A percentile compares a stretch with the other conserved stretches of the same genome.
Evolutionary conservation across 768 basidiomycete species (phyloP).

Genomic region (Glaciozyma martinii): DNA sequence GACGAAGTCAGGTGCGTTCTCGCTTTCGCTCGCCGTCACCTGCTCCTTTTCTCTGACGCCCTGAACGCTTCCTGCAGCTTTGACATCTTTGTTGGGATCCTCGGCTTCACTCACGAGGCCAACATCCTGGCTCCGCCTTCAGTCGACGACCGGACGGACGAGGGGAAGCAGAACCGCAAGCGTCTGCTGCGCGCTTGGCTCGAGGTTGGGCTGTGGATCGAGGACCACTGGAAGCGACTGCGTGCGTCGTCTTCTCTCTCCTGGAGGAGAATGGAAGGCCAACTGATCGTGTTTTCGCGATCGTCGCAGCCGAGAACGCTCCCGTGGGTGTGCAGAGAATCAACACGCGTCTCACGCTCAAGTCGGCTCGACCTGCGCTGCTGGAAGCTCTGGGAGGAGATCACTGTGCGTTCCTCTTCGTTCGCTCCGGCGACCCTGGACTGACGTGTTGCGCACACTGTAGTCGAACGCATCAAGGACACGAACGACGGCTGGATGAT

Average conservation of each 20-base stretch:
- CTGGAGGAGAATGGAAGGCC: not conserved
- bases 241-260: not conserved
- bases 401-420: not conserved
- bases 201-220: conserved; percentile 16
- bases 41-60: not conserved
- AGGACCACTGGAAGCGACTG: not conserved
- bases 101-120: conserved; percentile 1
- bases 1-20: conserved; percentile 7
- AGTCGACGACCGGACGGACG: not conserved
- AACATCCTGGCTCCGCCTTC: not conserved
- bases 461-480: not conserved
- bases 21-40: not conserved
- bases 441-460: not conserved
- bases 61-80: not conserved
- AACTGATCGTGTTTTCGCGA: not conserved
- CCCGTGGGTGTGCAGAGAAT: no score
- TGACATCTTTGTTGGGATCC: conserved; percentile 15
- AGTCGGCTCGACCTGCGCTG: no score
- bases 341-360: no score
- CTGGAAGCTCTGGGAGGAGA: no score
- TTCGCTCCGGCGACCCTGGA: not conserved
- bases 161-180: not conserved
- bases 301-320: not conserved
- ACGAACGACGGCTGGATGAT: not conserved
- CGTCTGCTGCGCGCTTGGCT: conserved; percentile 19